Percentiles rank a stretch among this genome's conserved stretches.
These are phyloP conservation scores for Hyaloperonospora arabidopsidis DNA, from an alignment of 352 stramenopile genomes.

Conservation along the genomic window DNA sequence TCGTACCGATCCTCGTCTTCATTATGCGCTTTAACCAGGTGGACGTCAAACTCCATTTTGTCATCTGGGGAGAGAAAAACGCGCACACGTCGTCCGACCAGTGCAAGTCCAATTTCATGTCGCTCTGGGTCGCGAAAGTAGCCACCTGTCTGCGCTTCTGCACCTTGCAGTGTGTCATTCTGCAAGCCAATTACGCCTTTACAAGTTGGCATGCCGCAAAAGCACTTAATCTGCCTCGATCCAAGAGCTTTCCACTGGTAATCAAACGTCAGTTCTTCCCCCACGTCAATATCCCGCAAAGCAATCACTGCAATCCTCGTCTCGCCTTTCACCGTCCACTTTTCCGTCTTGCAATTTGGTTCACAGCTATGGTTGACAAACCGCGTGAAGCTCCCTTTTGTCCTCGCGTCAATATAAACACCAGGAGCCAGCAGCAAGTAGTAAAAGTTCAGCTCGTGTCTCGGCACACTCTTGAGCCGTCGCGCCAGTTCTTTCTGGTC, in stretches of 20 bases:
- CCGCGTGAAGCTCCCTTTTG: conserved; percentile 89
- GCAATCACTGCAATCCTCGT: conserved; percentile 92
- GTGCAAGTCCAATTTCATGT: conserved; percentile 33
- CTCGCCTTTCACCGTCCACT: conserved; percentile 88
- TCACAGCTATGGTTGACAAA: conserved; percentile 96
- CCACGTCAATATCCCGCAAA: conserved; percentile 75
- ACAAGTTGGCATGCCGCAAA: conserved; percentile 53
- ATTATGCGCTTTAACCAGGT: conserved; percentile 43
- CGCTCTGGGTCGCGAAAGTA: conserved; percentile 62
- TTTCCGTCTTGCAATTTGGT: conserved; percentile 93
- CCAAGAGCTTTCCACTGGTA: conserved; percentile 92
- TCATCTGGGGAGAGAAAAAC: conserved; percentile 56
- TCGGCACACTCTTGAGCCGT: conserved; percentile 48
- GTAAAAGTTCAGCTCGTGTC: conserved; percentile 84
- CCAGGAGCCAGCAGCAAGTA: conserved; percentile 74
- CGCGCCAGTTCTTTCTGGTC: conserved; percentile 72
- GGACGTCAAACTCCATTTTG: conserved; percentile 48
- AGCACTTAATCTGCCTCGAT: conserved; percentile 74
- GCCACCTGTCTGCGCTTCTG: conserved; percentile 26
- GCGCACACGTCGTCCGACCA: conserved; percentile 55
- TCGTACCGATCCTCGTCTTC: conserved; percentile 41
- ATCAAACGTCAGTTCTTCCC: conserved; percentile 93
- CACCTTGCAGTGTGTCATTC: conserved; percentile 32
- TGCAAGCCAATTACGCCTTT: conserved; percentile 72
- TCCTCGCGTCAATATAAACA: conserved; percentile 84